Conservation (phyloP, 768 basidiomycete species). For the Sarcomyxa edulis region DNA sequence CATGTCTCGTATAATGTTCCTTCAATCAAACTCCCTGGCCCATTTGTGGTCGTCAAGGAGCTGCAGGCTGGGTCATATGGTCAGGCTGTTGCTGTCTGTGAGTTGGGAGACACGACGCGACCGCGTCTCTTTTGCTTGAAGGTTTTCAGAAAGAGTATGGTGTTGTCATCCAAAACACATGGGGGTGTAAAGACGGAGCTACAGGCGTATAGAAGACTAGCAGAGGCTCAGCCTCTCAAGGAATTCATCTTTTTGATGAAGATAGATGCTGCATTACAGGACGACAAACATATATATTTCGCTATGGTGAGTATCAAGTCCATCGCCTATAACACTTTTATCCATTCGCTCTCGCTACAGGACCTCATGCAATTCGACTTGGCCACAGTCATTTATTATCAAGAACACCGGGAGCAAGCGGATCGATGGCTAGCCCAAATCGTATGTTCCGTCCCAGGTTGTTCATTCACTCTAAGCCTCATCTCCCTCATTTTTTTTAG, state of each 20-base stretch:
- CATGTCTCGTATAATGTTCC: no score
- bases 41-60: no score
- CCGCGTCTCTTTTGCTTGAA: no score
- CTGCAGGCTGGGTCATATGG: no score
- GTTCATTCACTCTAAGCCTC: no score
- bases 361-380: slow-evolving; percentile 36
- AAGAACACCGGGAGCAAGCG: slow-evolving; percentile 22
- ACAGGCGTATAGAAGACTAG: slow-evolving; percentile 27
- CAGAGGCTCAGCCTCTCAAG: slow-evolving; percentile 11
- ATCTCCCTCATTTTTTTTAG: slow-evolving; percentile 15
- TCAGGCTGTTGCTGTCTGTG: no score
- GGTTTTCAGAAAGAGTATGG: no score
- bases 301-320: slow-evolving; percentile 28
- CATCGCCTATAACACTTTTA: not conserved
- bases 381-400: slow-evolving; percentile 17
- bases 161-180: no score
- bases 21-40: no score
- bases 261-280: slow-evolving; percentile 29
- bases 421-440: slow-evolving; percentile 36
- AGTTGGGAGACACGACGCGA: no score
- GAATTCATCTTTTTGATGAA: slow-evolving; percentile 32
- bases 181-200: no score
- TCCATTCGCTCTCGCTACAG: slow-evolving; percentile 15
- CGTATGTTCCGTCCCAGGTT: slow-evolving; percentile 15
- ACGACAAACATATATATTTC: slow-evolving; percentile 23